Conservation (phyloP, 2,329 filamentous ascomycete species). For the Myriosclerotinia duriaeana region DNA sequence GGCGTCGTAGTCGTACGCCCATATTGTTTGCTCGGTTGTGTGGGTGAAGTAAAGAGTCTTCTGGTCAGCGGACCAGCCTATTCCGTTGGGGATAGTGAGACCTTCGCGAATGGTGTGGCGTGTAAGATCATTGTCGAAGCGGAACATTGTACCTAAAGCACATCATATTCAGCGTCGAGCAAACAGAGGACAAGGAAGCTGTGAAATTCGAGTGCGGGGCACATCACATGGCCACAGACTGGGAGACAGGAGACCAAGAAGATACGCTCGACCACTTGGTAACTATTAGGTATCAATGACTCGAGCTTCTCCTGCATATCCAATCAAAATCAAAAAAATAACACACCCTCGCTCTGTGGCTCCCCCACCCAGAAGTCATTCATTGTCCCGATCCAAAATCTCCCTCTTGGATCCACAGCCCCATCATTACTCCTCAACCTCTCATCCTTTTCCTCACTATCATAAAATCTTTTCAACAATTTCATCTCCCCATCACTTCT, state of each 20-base stretch:
- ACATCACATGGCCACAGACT: not conserved
- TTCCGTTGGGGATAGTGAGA: conserved; percentile 80
- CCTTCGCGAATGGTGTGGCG: conserved; percentile 59
- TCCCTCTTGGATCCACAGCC: conserved; percentile 72
- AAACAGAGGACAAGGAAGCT: not conserved
- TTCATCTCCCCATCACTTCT: conserved; percentile 56
- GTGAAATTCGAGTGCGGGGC: not conserved
- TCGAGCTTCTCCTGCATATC: not conserved
- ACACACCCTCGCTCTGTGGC: conserved; percentile 42
- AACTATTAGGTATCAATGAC: not conserved
- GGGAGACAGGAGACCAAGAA: not conserved
- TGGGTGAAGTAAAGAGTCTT: conserved; percentile 75
- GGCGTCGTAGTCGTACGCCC: conserved; percentile 70
- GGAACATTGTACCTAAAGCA: conserved; percentile 64
- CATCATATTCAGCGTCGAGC: conserved; percentile 2
- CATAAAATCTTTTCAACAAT: conserved; percentile 52
- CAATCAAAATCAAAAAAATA: not conserved
- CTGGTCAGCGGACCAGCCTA: conserved; percentile 73
- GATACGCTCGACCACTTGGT: not conserved
- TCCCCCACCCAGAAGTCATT: conserved; percentile 62
- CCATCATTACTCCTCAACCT: conserved; percentile 77
- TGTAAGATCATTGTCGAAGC: conserved; percentile 63
- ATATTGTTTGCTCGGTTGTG: conserved; percentile 68
- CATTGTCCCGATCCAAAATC: conserved; percentile 86
- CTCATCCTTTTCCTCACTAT: conserved; percentile 38